Base-by-base conservation (phyloP, 2,329 filamentous ascomycete species). In the Neonectria ditissima region DNA sequence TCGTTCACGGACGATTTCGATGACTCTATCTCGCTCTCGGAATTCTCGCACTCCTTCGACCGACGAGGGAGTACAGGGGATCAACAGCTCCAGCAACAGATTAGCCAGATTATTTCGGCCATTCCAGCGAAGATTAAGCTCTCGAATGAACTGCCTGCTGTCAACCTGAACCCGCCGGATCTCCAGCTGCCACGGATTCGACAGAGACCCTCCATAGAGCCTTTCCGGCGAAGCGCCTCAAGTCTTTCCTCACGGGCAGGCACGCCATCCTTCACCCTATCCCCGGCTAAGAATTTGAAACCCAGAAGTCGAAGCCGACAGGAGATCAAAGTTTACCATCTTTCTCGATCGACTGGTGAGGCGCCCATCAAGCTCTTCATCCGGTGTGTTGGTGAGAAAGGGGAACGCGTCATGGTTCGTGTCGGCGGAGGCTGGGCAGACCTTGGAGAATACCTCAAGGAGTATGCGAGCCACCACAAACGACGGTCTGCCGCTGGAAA, bases 381-480 rank as follows among this genome's bases (percentile, higher is more conserved):
- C 55, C 91, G 96, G 16, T 90, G 94, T 2, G 94, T 99, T 2
- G 96, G 96, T 53, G 94, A 97, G 77, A 86, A 89, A 60, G 93
- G 92, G 16, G 94, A 98, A 78, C 89, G 96, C 55, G 94, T 98
- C 65, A 98, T 99, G 96, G 96, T 99, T 8, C 92, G 96, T 37
- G 95, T 99, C 13, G 96, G 96, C 13, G 96, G 96, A 63, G 96
- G 96, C n/a, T 99, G 96, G 96, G 94, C 94, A 14, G 96, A 99
- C 78, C 83, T 99, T 20, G 95, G 92, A 39, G 96, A 98, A 78
- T 99, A 97, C 75, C 84, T 99, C 44, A 91, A 94, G 71, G 93
- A 97, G 77, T 99, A 97, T 73, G 94, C 94, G 8, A 89, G 90
- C 63, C 96, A 99, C 75, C 96, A 99, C 76, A 92, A 92, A 45